Conservation (phyloP, 1,284 basidiomycete species). For the Bondarzewia mesenterica region DNA sequence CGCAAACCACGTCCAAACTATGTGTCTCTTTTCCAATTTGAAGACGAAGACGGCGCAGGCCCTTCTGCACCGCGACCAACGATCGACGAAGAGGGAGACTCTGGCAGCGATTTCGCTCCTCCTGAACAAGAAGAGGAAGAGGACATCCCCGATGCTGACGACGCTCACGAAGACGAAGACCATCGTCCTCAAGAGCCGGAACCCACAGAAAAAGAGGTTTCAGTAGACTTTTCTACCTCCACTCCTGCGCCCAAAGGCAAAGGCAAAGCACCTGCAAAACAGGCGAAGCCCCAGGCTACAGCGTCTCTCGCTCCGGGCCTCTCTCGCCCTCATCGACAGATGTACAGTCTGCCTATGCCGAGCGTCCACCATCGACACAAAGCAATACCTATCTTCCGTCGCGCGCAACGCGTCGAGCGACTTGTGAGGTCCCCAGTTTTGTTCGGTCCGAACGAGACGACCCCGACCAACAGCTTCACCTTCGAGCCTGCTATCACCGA, state of each 20-base stretch:
- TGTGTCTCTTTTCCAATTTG: slow-evolving; percentile 1
- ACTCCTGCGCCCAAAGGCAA: slow-evolving; percentile 9
- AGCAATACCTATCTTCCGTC: slow-evolving; percentile 48
- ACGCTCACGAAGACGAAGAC: neutral
- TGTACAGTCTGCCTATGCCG: slow-evolving; percentile 46
- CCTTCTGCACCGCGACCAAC: slow-evolving; percentile 6
- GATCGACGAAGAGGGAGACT: slow-evolving; percentile 20
- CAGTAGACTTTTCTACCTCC: no score
- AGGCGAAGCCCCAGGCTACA: slow-evolving; percentile 10
- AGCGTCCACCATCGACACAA: slow-evolving; percentile 62
- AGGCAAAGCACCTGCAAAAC: slow-evolving; percentile 4
- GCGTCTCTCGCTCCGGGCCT: slow-evolving; percentile 18
- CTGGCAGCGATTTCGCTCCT: slow-evolving; percentile 34
- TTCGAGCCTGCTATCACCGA: slow-evolving; percentile 32
- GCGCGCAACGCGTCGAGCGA: slow-evolving; percentile 44
- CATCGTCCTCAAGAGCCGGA: slow-evolving; percentile 5
- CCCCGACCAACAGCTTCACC: slow-evolving; percentile 37
- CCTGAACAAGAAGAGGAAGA: slow-evolving; percentile 17
- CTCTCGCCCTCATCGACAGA: slow-evolving; percentile 33
- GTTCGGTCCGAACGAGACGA: slow-evolving; percentile 28
- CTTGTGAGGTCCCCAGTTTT: slow-evolving; percentile 40
- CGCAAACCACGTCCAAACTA: slow-evolving; percentile 11
- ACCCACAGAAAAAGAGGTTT: slow-evolving; percentile 3
- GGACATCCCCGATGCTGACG: slow-evolving; percentile 3
- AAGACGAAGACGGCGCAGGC: slow-evolving; percentile 5